Base-by-base conservation (phyloP, 352 stramenopile genomes). In the Phytophthora cactorum region DNA sequence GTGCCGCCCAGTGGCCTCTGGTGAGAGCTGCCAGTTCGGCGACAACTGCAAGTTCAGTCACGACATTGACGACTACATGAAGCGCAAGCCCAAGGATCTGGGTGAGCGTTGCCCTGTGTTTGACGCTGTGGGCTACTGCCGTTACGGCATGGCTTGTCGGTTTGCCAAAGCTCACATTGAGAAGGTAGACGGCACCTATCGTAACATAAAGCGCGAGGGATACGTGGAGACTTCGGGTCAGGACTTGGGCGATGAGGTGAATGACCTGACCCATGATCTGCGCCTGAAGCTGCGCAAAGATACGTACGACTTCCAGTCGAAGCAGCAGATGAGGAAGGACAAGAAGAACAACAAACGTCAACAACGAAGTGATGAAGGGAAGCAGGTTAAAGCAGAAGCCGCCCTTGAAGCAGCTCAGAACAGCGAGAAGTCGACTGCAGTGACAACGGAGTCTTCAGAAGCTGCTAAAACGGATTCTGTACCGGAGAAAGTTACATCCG, bases 81-180 rank as follows among this genome's bases (percentile, higher is more conserved):
- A 90, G 71, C 82, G 86, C 66, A 93, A 95, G 61, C 74, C 79
- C 9, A 93, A 95, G 60, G 90, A 97, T 58, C 63, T 97, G 31
- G 89, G 75, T 32, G 77, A 79, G 12, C 51, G 47, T 47, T 98
- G 92, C 65, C 89, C 89, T 4, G 75, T 95, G 50, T 98, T 93
- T 69, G 77, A 86, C 22, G 80, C 70, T 11, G 74, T 90, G 14
- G 93, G 94, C 17, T 96, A 92, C 72, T 99, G 96, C 63, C 80
- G 88, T 25, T 98, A 96, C 63, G 96, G 96, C 4, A 74, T 98
- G 39, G 95, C 87, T 41, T 99, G 96, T 70, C 86, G 95, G 45
- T 96, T 98, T 49, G 96, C 92, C 3, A 75, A 77, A 28, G 80
- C 75, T 28, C 96, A 99, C 68, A 83, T 97, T 41, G 82, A 92